Conservation (phyloP, 2,329 filamentous ascomycete genomes). For the Calycina marina region DNA sequence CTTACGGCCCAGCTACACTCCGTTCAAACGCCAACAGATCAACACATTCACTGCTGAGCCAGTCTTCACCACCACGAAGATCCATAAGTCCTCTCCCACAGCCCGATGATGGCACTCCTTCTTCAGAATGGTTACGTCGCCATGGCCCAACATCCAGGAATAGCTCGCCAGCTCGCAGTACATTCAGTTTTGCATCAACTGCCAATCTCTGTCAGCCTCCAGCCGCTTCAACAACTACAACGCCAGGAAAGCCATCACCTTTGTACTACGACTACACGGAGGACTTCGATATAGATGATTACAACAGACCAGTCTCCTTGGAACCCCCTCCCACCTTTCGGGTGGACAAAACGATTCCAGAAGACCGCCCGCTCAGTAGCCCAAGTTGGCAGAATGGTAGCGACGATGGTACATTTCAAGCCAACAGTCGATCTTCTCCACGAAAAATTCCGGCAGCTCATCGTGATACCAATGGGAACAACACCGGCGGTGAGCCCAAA, state of each 20-base stretch:
- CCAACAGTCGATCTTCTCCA: constrained; percentile 3
- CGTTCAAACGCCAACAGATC: constrained; percentile 19
- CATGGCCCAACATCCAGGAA: constrained; percentile 13
- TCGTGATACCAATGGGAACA: no score
- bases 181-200: constrained; percentile 20
- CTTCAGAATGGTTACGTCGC: constrained; percentile 13
- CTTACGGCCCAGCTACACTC: constrained; percentile 12
- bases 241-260: constrained; percentile 18
- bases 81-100: constrained; percentile 14
- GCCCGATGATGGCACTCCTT: constrained; percentile 9
- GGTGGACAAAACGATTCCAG: constrained; percentile 18
- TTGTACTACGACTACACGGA: constrained; percentile 24
- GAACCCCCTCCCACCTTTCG: constrained; percentile 18
- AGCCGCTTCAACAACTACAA: constrained; percentile 15
- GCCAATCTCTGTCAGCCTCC: constrained; percentile 12
- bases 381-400: constrained; percentile 1
- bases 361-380: constrained; percentile 17
- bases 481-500: no score
- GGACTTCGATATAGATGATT: constrained; percentile 19
- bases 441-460: no score
- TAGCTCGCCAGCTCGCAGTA: constrained; percentile 20
- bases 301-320: constrained; percentile 6
- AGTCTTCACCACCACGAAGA: constrained; percentile 15
- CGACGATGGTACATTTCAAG: constrained; percentile 2
- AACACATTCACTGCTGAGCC: constrained; percentile 16